Evolutionary conservation across 352 stramenopile species (phyloP).

Genomic region (Phytophthora pinifolia): DNA sequence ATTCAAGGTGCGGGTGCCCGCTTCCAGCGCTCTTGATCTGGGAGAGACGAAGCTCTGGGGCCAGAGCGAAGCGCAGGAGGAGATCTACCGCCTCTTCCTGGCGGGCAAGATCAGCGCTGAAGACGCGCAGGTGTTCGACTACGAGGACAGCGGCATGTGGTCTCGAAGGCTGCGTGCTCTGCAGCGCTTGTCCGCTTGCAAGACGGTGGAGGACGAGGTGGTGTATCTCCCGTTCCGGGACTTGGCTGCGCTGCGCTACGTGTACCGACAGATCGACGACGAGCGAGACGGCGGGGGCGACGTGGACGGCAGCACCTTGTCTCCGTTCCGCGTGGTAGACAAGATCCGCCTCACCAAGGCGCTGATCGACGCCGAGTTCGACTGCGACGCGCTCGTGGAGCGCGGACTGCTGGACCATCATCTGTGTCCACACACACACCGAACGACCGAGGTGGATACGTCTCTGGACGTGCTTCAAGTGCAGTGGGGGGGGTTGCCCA

Average conservation of each 20-base stretch:
- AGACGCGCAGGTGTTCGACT: conserved; percentile 66
- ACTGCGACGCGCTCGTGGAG: conserved; percentile 66
- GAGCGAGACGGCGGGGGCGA: conserved; percentile 16
- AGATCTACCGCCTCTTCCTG: conserved; percentile 73
- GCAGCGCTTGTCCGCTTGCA: conserved; percentile 34
- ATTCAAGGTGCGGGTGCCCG: conserved; percentile 42
- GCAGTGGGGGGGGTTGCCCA: conserved; percentile 50
- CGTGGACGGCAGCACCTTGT: conserved; percentile 25
- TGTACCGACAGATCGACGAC: conserved; percentile 70
- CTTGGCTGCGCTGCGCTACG: conserved; percentile 54
- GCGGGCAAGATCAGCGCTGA: conserved; percentile 55
- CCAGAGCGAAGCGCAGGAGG: conserved; percentile 50
- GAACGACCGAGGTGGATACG: conserved; percentile 65
- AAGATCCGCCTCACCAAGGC: conserved; percentile 78
- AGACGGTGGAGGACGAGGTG: conserved; percentile 13
- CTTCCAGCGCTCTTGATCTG: conserved; percentile 53
- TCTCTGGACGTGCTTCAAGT: conserved; percentile 56
- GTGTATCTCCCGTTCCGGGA: conserved; percentile 54
- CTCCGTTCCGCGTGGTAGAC: conserved; percentile 73
- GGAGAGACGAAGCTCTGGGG: conserved; percentile 40
- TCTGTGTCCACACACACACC: conserved; percentile 57
- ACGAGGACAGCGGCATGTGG: conserved; percentile 62
- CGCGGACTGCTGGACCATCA: conserved; percentile 52
- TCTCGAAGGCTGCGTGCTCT: conserved; percentile 63
- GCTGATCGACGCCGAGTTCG: conserved; percentile 69